Evolutionary conservation across 345 rosid species (phyloP), one percentile per base, ranked within the genome.

Genomic region (Tarenaya hassleriana): DNA sequence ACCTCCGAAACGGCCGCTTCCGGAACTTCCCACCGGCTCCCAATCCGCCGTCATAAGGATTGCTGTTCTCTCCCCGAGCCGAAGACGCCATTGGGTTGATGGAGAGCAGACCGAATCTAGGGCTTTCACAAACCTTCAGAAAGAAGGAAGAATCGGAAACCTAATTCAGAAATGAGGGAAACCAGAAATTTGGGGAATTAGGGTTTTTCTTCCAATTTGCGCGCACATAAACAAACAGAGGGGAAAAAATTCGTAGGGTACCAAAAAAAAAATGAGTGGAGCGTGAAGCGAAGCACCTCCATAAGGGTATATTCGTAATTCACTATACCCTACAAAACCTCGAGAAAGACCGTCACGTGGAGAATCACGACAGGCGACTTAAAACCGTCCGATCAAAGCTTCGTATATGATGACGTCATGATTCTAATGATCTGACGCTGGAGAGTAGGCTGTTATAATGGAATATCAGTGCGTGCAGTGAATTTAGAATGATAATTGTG

Each of bases 11-110:
- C n/a, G 88, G 79, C 29, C 71, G 70, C 73, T 80, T 87, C 43
- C 75, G 78, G 27, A 82, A 71, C 76, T 87, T 91, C 1, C 97
- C 97, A 1, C 89, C 85, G 4, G 67, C 60, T 18, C 85, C 85
- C 35, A 41, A 52, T 10, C 68, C 79, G 16, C 62, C 73, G 37
- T 67, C 77, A 56, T 73, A 69, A 0, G 74, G 67, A 21, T 61
- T 68, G 39, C 63, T 64, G 16, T 66, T 55, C 51, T 70, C 77
- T 49, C 70, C 81, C 7, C 75, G 76, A 63, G 80, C 66, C 16
- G 52, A 35, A 53, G 80, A 72, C 75, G 81, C 70, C 83, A 79
- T 77, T 27, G 20, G 56, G 45, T 54, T 46, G 35, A 18, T 29
- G 55, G 13, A 54, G 55, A 52, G 20, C 39, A 35, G 31, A 58